These are phyloP conservation scores for Delonix regia DNA, from an alignment of 306 rosid genomes.

Conservation along the genomic window DNA sequence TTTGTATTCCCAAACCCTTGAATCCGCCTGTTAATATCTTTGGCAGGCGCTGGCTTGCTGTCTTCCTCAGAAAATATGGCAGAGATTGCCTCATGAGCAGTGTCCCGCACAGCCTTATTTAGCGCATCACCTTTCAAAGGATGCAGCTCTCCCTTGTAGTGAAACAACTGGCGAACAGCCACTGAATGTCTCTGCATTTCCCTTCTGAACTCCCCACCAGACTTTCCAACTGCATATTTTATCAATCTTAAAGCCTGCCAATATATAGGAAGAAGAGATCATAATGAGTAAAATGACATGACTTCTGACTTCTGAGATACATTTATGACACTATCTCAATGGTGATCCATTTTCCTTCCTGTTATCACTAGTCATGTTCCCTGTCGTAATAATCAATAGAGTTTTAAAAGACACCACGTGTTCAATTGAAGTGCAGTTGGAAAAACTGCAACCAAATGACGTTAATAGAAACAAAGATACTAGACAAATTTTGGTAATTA, in stretches of 20 bases:
- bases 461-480: background rate
- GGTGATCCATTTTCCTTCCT: background rate
- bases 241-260: slow-evolving; percentile 91
- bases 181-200: slow-evolving; percentile 98
- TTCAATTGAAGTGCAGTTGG: background rate
- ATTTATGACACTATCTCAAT: background rate
- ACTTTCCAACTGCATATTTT: slow-evolving; percentile 83
- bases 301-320: background rate
- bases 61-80: slow-evolving; percentile 83
- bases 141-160: slow-evolving; percentile 87
- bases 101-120: slow-evolving; percentile 91
- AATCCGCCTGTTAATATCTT: slow-evolving; percentile 80
- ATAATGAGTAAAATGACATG: background rate
- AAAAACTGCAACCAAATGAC: background rate
- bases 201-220: slow-evolving; percentile 96
- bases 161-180: slow-evolving; percentile 84
- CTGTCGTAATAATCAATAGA: background rate
- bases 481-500: background rate
- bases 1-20: slow-evolving; percentile 97
- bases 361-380: background rate
- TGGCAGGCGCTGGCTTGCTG: slow-evolving; percentile 73
- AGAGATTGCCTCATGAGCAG: slow-evolving; percentile 84
- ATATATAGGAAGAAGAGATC: slow-evolving; percentile 32
- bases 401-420: background rate
- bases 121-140: slow-evolving; percentile 96